Evolutionary conservation across 495 filamentous ascomycete species (phyloP), one percentile per base, ranked within the genome.

Genomic region (Rhypophila decipiens): DNA sequence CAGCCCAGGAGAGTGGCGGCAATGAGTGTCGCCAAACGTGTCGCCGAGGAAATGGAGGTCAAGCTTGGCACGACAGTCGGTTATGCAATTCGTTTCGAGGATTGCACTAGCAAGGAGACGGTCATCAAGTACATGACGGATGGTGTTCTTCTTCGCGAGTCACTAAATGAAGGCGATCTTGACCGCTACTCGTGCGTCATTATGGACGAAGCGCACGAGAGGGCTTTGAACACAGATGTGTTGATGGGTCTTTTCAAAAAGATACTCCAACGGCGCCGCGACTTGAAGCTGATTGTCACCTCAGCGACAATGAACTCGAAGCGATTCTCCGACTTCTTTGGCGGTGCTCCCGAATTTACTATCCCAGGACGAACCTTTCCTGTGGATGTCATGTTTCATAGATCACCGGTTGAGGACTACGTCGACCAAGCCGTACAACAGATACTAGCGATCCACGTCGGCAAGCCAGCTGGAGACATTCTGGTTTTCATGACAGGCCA

Each of bases 101-200:
- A 99, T 67, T 96, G 90, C 64, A 99, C 94, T 2, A 91, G 86
- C 65, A 86, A 87, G 52, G 83, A 96, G 46, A 99, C 94, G 1
- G 73, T 82, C 49, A 97, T 99, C 65, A 99, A 99, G 67, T 99
- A 99, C 60, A 96, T 99, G 94, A 99, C 94, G 1, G 94, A 99
- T 58, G 94, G 94, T 66, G 90, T 99, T 5, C 73, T 99, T 20
- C 77, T 99, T 13, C 83, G 94, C 59, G 94, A 99, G 57, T 95
- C 87, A 12, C 77, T 99, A 8, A 86, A 87, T 41, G 90, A 96
- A 57, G 76, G 80, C 13, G 95, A 99, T 59, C 77, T 99, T 19
- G 94, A 97, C 64, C 87, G 87, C 58, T 99, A 99, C 65, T 95
- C 91, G 11, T 95, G 89, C 61, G 90, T 99, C 42, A 99, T 99